These are phyloP conservation scores for Dalbergia cultrata DNA, from an alignment of 306 rosid species.

Conservation along the genomic window DNA sequence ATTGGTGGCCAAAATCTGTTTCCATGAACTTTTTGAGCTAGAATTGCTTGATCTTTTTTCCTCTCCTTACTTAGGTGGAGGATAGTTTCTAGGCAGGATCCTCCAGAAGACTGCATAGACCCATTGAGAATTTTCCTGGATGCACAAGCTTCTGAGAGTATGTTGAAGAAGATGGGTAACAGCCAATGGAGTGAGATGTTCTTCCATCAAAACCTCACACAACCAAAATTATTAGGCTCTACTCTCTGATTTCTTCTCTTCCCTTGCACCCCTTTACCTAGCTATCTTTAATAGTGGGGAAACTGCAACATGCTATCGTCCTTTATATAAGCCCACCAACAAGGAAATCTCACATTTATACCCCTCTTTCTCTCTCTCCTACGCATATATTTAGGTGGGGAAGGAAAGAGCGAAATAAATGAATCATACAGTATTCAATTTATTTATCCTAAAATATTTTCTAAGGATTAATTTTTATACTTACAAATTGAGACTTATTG, in stretches of 20 bases:
- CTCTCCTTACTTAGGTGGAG: conserved; percentile 89
- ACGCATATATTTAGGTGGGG: background rate
- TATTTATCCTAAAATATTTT: background rate
- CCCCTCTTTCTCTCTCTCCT: background rate
- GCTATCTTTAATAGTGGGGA: conserved; percentile 56
- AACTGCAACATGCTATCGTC: conserved; percentile 61
- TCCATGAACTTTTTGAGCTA: background rate
- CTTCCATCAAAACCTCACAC: conserved; percentile 61
- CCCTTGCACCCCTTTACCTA: conserved; percentile 47
- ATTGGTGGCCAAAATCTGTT: conserved; percentile 10
- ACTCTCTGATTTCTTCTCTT: conserved; percentile 11
- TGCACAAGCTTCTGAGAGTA: conserved; percentile 91
- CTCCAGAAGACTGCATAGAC: conserved; percentile 99
- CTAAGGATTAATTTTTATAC: background rate
- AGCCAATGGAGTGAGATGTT: conserved; percentile 82
- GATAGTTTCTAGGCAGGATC: conserved; percentile 97
- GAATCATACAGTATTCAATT: background rate
- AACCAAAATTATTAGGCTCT: no score
- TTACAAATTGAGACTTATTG: no score
- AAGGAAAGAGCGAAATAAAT: background rate
- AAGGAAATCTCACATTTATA: conserved; percentile 61
- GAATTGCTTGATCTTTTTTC: conserved; percentile 5
- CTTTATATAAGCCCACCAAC: conserved; percentile 72
- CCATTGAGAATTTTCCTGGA: conserved; percentile 92
- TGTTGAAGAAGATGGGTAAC: conserved; percentile 98